These are phyloP conservation scores for Chlorella sp. DNA, from an alignment of 139 green algal genomes.

Conservation along the genomic window DNA sequence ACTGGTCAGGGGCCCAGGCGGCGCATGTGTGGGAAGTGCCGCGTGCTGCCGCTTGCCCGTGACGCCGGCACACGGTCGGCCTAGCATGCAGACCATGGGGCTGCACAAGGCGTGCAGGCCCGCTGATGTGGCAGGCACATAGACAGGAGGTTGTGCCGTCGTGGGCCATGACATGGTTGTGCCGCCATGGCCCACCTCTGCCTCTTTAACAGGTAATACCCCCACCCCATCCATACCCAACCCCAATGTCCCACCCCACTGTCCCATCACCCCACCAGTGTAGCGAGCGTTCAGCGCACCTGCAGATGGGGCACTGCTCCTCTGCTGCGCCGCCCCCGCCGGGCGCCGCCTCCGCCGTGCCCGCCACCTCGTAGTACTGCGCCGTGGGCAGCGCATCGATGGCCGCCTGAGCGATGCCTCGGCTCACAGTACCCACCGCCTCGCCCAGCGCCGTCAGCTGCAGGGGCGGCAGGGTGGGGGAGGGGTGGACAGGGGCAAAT, in stretches of 20 bases:
- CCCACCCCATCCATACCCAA: neutral
- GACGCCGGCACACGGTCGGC: neutral
- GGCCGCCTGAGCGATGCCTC: conserved; percentile 19
- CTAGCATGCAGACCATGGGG: neutral
- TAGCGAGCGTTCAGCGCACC: neutral
- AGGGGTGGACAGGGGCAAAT: no score
- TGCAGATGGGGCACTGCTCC: conserved; percentile 40
- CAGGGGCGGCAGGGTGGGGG: neutral
- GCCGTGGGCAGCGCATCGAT: conserved; percentile 36
- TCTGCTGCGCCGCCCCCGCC: neutral
- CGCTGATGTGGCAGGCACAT: no score
- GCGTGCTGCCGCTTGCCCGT: no score
- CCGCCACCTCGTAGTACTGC: conserved; percentile 32
- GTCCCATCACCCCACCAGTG: neutral
- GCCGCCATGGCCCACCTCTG: no score
- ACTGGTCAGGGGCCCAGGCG: neutral
- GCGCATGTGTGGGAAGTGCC: no score
- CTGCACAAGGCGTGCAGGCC: neutral
- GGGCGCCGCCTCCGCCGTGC: neutral
- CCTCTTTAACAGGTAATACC: no score
- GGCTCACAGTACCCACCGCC: conserved; percentile 50
- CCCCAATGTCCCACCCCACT: neutral
- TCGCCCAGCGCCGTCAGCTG: conserved; percentile 56
- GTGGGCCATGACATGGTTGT: no score
- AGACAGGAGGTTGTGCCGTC: no score